Percentiles rank a stretch among this genome's conserved stretches.
Evolutionary conservation across 1,139 yeast genomes (phyloP).

Genomic region (Yamadazyma membranifaciens): DNA sequence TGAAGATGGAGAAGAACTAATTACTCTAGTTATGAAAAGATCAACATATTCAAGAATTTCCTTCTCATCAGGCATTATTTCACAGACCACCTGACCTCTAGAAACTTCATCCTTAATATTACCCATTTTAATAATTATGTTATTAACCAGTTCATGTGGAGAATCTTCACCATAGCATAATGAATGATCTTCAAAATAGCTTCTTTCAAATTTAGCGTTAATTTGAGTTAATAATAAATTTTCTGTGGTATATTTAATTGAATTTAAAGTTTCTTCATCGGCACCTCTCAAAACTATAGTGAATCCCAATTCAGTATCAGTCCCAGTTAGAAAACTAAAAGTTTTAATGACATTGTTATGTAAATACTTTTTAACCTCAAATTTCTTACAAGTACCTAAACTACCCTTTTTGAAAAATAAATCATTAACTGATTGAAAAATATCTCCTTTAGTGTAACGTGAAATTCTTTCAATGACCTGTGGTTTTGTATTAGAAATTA

Average conservation of each 20-base stretch:
- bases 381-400: conserved; percentile 70
- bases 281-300: conserved; percentile 83
- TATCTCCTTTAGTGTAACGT: conserved; percentile 78
- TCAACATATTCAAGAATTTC: conserved; percentile 50
- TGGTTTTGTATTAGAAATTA: conserved; percentile 75
- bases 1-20: conserved; percentile 78
- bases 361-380: conserved; percentile 68
- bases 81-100: conserved; percentile 10
- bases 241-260: conserved; percentile 76
- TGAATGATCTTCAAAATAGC: conserved; percentile 73
- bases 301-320: conserved; percentile 72
- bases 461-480: conserved; percentile 81
- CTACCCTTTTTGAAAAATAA: conserved; percentile 49
- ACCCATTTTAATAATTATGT: conserved; percentile 9
- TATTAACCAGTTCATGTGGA: conserved; percentile 12
- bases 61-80: conserved; percentile 24
- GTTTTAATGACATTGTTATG: conserved; percentile 61
- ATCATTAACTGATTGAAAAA: conserved; percentile 52
- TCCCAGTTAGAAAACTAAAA: conserved; percentile 75
- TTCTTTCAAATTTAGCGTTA: conserved; percentile 77
- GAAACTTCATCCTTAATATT: conserved; percentile 14
- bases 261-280: conserved; percentile 54
- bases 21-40: conserved; percentile 46
- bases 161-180: conserved; percentile 26
- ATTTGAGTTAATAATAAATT: conserved; percentile 75